These are phyloP conservation scores for Protomyces macrosporus DNA, from an alignment of 1,139 yeast species.

Conservation along the genomic window DNA sequence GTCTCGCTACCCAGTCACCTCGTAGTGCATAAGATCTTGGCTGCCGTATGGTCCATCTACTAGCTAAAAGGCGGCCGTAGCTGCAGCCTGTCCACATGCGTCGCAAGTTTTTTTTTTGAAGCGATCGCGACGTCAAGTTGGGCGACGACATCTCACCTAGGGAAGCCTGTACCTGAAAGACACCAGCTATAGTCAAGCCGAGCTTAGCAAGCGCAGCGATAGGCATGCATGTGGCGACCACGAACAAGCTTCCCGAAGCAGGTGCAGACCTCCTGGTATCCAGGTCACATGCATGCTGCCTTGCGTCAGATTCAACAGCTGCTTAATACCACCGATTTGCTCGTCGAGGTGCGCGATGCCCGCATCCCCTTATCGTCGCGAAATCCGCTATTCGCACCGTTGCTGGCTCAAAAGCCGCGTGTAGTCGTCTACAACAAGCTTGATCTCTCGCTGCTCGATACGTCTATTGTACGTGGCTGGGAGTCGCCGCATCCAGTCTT, in stretches of 20 bases:
- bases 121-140: no score
- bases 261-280: constrained; percentile 71
- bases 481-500: constrained; percentile 5
- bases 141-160: no score
- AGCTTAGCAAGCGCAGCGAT: no score
- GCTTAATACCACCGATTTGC: constrained; percentile 73
- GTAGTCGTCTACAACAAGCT: constrained; percentile 64
- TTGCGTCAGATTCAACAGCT: constrained; percentile 61
- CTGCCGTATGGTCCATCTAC: no score
- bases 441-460: constrained; percentile 41
- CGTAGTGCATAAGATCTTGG: no score
- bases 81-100: no score
- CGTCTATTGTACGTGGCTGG: constrained; percentile 8
- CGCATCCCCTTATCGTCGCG: constrained; percentile 84
- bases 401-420: constrained; percentile 55
- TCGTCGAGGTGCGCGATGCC: constrained; percentile 79
- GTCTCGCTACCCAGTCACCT: neutral
- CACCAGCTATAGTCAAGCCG: no score
- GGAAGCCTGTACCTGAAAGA: no score
- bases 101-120: no score
- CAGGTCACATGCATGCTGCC: constrained; percentile 87
- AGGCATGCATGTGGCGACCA: constrained; percentile 26
- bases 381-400: constrained; percentile 70
- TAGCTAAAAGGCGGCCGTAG: no score
- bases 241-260: constrained; percentile 58